Percentiles rank a stretch among this genome's conserved stretches.
phyloP scores from a whole-genome alignment of 495 filamentous ascomycete species.

The Tetracladium setigerum region DNA sequence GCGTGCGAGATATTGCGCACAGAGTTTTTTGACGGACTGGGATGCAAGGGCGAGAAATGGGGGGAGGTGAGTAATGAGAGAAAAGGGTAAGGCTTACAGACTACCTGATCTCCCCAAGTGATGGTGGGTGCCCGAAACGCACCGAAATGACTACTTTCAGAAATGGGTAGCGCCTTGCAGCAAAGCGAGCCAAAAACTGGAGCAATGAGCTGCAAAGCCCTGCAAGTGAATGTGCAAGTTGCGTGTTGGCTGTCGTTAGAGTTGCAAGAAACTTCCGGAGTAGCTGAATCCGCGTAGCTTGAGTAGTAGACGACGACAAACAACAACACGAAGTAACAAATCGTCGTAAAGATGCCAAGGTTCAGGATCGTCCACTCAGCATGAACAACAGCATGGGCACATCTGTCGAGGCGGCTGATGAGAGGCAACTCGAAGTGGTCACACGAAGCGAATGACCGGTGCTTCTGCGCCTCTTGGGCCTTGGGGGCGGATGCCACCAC shows the following conservation, averaged over 20 bases:
- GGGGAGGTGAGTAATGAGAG: conserved; percentile 1
- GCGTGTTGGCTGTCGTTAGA: no score
- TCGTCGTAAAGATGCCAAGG: no score
- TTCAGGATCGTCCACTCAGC: no score
- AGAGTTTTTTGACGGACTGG: conserved; percentile 9
- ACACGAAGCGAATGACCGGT: conserved; percentile 9
- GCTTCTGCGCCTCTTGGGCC: conserved; percentile 3
- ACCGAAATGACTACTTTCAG: no score
- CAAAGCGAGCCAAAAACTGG: not conserved
- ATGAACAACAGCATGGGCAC: no score
- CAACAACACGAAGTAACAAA: no score
- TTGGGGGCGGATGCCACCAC: conserved; percentile 4
- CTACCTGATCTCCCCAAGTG: not conserved
- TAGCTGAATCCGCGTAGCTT: no score
- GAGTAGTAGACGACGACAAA: no score
- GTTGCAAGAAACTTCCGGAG: no score
- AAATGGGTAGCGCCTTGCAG: not conserved
- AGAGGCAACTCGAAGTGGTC: conserved; percentile 10
- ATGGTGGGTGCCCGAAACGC: conserved; percentile 4
- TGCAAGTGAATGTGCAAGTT: no score
- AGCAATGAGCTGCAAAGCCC: conserved; percentile 4
- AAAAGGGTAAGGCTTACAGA: conserved; percentile 11
- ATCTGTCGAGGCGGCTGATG: conserved; percentile 11
- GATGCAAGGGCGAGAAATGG: conserved; percentile 15
- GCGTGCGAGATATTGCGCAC: conserved; percentile 5